These are phyloP conservation scores for Escallonia rubra DNA, from an alignment of 129 eudicot genomes.

Conservation along the genomic window DNA sequence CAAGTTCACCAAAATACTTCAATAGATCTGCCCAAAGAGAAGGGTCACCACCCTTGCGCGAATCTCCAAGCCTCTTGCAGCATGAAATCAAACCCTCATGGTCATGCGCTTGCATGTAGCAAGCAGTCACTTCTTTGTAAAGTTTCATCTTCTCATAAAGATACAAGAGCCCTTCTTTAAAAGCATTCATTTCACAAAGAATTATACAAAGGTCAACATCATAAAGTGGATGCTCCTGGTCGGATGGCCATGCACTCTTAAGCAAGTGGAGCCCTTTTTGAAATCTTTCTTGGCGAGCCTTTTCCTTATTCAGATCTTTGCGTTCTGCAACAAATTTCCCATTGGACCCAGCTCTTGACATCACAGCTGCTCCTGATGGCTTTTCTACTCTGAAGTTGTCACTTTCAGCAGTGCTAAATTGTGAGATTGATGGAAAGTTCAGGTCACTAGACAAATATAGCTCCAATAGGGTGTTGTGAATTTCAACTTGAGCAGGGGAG, in stretches of 20 bases:
- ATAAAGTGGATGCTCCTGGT: conserved; percentile 81
- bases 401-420: conserved; percentile 29
- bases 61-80: conserved; percentile 97
- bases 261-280: conserved; percentile 81
- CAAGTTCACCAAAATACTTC: conserved; percentile 97
- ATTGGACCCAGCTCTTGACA: conserved; percentile 32
- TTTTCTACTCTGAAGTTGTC: conserved; percentile 18
- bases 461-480: conserved; percentile 91
- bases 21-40: conserved; percentile 88
- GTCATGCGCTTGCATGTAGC: conserved; percentile 96
- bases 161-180: conserved; percentile 76
- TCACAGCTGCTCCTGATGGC: conserved; percentile 18
- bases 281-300: conserved; percentile 55
- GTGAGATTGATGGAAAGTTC: conserved; percentile 67
- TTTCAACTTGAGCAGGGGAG: conserved; percentile 95
- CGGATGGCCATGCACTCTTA: conserved; percentile 82
- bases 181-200: conserved; percentile 82
- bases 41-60: conserved; percentile 83
- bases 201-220: conserved; percentile 91
- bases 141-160: conserved; percentile 96
- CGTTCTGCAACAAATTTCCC: conserved; percentile 40
- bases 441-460: conserved; percentile 72
- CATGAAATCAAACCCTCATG: conserved; percentile 95
- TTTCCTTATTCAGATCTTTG: conserved; percentile 30
- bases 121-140: conserved; percentile 91